Evolutionary conservation across 495 filamentous ascomycete genomes (phyloP), one percentile per base, ranked within the genome.

Genomic region (Penicillium longicatenatum): DNA sequence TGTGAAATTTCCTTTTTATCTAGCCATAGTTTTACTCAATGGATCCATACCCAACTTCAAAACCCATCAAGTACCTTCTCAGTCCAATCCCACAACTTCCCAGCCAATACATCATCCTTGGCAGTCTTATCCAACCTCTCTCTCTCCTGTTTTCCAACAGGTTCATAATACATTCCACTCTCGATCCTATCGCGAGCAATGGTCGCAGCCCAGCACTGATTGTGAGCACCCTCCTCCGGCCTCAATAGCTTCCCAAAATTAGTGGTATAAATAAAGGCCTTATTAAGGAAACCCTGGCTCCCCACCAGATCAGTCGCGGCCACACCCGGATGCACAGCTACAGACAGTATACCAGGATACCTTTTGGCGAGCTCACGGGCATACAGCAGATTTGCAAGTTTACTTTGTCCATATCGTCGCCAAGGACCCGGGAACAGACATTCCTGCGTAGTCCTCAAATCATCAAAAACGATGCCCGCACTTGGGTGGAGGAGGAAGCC

Each of bases 381-480:
- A 54, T 80, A 87, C 0, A 90, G 67, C 9, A 89, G 66, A 65
- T 89, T 90, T 3, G 87, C 84, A 2, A 92, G 77, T 71, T 92
- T 92, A 60, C 77, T 79, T 52, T 89, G 80, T 0, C 71, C 79
- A 64, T 92, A 92, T 19, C 84, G 77, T 4, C 57, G 47, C 71
- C 73, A 82, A 4, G 69, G 47, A 2, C 69, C 70, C 20, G 50
- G 43, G 10, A 59, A 12, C 2, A 42, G 22, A 12, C 55, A 52
- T 41, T 63, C 55, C 52, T 69, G 66, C 0, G 35, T 42, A 2
- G 60, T 65, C 0, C 47, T 46, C n/a, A 71, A 35, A 0, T 59
- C 37, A 0, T 60, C 51, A 21, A 71, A 76, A 49, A 79, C 78
- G 24, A 82, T 81, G 29, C 82, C 83, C 57, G 82, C 82, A 35